Evolutionary conservation across 345 rosid species (phyloP).

Genomic region (thale cress (Arabidopsis thaliana)): DNA sequence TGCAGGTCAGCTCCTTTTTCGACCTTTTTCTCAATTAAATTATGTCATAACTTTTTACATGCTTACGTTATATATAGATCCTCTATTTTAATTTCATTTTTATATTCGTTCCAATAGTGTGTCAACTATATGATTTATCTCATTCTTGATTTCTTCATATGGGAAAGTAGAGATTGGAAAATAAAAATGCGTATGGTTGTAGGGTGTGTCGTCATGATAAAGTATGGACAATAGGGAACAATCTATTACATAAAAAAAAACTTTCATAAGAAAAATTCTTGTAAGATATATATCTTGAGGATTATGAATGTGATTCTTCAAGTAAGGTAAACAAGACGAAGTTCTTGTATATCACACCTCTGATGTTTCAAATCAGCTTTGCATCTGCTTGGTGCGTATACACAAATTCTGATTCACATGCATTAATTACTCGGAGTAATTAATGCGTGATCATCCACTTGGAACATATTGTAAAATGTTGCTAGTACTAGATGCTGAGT

Average conservation of each 20-base stretch:
- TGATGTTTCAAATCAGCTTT: conserved; percentile 24
- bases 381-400: conserved; percentile 21
- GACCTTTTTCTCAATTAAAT: conserved; percentile 35
- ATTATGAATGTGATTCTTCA: too few relatives aligned
- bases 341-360: background rate
- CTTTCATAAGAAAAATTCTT: too few relatives aligned
- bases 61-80: conserved; percentile 38
- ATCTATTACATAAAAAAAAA: too few relatives aligned
- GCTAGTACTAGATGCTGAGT: conserved; percentile 31
- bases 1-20: conserved; percentile 45
- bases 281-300: too few relatives aligned
- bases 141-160: conserved; percentile 38
- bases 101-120: background rate
- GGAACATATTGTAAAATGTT: conserved; percentile 25
- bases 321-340: background rate
- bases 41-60: conserved; percentile 47
- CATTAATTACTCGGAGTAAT: conserved; percentile 10
- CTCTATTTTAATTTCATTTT: background rate
- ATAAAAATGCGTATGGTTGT: background rate
- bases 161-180: background rate
- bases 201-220: background rate
- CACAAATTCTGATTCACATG: conserved; percentile 24
- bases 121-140: conserved; percentile 19
- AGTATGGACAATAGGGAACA: background rate
- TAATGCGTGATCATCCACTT: conserved; percentile 31